phyloP scores from a whole-genome alignment of 371 early-diverging fungal genomes.

The Saksenaea oblongispora region DNA sequence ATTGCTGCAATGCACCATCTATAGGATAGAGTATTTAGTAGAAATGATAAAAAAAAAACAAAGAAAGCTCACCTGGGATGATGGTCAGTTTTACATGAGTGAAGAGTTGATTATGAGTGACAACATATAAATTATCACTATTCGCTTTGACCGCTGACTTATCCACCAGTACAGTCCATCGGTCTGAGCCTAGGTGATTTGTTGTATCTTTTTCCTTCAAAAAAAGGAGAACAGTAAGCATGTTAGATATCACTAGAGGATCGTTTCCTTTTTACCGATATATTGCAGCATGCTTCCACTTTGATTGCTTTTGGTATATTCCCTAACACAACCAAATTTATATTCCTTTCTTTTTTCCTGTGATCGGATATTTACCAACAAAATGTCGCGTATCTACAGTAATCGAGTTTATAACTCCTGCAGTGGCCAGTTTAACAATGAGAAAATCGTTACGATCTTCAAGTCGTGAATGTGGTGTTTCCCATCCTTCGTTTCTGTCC shows the following conservation, averaged over 20 bases:
- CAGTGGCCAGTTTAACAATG: constrained; percentile 65
- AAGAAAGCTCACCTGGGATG: constrained; percentile 16
- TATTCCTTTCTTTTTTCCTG: not conserved
- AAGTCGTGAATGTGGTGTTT: constrained; percentile 62
- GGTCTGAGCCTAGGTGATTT: constrained; percentile 3
- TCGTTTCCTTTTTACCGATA: constrained; percentile 13
- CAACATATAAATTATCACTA: not conserved
- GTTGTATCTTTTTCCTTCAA: constrained; percentile 27
- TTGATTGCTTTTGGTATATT: constrained; percentile 21
- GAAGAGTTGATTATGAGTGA: constrained; percentile 5
- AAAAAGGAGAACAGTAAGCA: not conserved
- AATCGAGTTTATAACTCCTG: constrained; percentile 63
- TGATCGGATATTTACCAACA: constrained; percentile 56
- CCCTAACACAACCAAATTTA: not conserved
- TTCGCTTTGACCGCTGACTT: not conserved
- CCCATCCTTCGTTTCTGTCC: constrained; percentile 68
- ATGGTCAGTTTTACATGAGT: constrained; percentile 28
- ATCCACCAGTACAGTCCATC: constrained; percentile 22
- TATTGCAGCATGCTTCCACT: constrained; percentile 28
- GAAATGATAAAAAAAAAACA: not conserved
- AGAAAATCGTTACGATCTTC: constrained; percentile 67
- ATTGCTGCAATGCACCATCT: constrained; percentile 40
- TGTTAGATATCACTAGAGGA: not conserved
- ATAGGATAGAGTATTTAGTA: not conserved
- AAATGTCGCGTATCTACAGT: constrained; percentile 76